phyloP scores from a whole-genome alignment of 768 basidiomycete species.

The Rhodotorula diobovata region DNA sequence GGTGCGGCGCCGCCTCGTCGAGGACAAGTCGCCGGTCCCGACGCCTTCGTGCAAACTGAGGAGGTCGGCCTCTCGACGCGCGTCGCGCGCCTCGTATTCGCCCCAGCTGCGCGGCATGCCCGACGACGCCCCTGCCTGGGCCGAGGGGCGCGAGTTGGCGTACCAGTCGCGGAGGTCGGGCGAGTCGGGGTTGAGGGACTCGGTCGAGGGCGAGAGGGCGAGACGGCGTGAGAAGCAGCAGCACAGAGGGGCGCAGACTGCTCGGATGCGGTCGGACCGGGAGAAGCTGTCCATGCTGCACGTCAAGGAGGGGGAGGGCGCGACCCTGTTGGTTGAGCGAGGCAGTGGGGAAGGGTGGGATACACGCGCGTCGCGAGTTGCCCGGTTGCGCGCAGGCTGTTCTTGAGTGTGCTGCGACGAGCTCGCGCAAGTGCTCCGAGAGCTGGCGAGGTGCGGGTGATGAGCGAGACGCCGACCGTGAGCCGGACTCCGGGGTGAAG shows the following conservation, averaged over 20 bases:
- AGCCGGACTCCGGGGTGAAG: too few relatives aligned
- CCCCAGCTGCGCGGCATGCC: background rate
- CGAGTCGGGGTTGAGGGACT: conserved; percentile 2
- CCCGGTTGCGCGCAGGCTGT: too few relatives aligned
- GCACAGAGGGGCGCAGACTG: conserved; percentile 13
- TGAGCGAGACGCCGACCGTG: too few relatives aligned
- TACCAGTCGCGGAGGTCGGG: conserved; percentile 6
- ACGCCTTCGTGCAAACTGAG: conserved; percentile 20
- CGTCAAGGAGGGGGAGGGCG: too few relatives aligned
- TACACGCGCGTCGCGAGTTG: too few relatives aligned
- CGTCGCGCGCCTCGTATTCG: background rate
- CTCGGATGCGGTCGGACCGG: conserved; percentile 13
- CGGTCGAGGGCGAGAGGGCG: conserved; percentile 15
- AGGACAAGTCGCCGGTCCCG: background rate
- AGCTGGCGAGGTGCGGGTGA: too few relatives aligned
- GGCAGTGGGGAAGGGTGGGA: background rate
- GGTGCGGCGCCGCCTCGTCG: background rate
- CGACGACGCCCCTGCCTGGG: background rate
- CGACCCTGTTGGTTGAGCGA: background rate
- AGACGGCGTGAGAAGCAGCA: conserved; percentile 18
- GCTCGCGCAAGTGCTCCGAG: too few relatives aligned
- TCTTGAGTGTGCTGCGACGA: too few relatives aligned
- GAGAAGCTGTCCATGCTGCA: conserved; percentile 31
- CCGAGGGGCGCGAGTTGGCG: conserved; percentile 4
- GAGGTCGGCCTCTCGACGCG: conserved; percentile 10